Conservation (phyloP, 2,329 filamentous ascomycete genomes). For the Paradendryphiella salina region DNA sequence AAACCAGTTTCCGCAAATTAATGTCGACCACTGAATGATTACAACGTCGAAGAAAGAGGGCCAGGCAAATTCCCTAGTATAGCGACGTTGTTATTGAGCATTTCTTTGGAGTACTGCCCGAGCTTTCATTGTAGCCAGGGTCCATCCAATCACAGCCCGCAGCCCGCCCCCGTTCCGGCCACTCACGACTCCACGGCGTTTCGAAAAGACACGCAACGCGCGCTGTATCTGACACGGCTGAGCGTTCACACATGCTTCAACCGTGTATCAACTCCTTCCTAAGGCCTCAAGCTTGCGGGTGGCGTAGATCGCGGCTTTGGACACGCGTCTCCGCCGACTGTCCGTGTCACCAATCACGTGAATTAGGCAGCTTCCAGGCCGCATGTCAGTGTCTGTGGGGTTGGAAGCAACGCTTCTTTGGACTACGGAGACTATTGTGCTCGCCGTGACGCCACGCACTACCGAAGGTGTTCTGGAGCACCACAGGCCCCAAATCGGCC, state of each 20-base stretch:
- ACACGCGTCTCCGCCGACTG: slow-evolving; percentile 16
- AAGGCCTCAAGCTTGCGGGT: slow-evolving; percentile 16
- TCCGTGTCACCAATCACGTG: slow-evolving; percentile 9
- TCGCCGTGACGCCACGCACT: not conserved
- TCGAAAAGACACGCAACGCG: slow-evolving; percentile 21
- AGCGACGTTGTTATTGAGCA: slow-evolving; percentile 10
- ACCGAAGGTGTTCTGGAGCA: slow-evolving; percentile 4
- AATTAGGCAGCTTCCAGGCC: slow-evolving; percentile 3
- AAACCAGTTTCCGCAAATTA: not conserved
- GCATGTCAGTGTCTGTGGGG: not conserved
- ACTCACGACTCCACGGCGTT: slow-evolving; percentile 30
- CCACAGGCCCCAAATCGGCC: slow-evolving; percentile 5
- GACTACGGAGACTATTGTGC: slow-evolving; percentile 1
- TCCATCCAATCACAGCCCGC: slow-evolving; percentile 25
- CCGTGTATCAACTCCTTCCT: slow-evolving; percentile 29
- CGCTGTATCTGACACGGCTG: slow-evolving; percentile 28
- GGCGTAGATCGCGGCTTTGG: slow-evolving; percentile 13
- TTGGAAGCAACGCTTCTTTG: slow-evolving; percentile 4
- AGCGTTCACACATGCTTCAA: slow-evolving; percentile 30
- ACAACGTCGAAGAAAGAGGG: not conserved
- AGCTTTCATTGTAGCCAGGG: slow-evolving; percentile 11
- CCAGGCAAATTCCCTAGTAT: not conserved
- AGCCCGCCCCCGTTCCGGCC: slow-evolving; percentile 14
- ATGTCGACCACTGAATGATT: not conserved
- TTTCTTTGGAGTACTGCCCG: slow-evolving; percentile 17